These are phyloP conservation scores for Talaromyces liani DNA, from an alignment of 495 filamentous ascomycete genomes.

Conservation along the genomic window DNA sequence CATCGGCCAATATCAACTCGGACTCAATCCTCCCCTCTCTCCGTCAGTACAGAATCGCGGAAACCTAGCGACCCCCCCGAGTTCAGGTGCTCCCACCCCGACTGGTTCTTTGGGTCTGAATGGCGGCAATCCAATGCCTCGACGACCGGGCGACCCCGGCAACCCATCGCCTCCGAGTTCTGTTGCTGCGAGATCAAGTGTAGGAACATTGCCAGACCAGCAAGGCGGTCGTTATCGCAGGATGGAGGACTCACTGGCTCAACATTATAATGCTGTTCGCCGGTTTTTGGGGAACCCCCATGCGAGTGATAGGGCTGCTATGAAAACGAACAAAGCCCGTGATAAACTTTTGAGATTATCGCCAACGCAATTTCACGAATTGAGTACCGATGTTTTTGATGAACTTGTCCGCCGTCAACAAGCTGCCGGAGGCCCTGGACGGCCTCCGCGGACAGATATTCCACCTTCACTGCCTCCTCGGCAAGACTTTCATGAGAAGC, in stretches of 20 bases:
- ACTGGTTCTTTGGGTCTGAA: constrained; percentile 47
- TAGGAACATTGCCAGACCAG: constrained; percentile 57
- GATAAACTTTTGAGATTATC: constrained; percentile 90
- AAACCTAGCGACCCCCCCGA: constrained; percentile 62
- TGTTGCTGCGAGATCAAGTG: constrained; percentile 66
- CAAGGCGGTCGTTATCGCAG: constrained; percentile 49
- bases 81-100: constrained; percentile 49
- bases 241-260: constrained; percentile 61
- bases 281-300: constrained; percentile 62
- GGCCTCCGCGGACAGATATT: constrained; percentile 43
- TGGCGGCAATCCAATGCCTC: constrained; percentile 22
- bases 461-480: constrained; percentile 75
- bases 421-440: constrained; percentile 46
- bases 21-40: constrained; percentile 44
- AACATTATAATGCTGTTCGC: constrained; percentile 77
- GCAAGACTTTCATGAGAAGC: constrained; percentile 86
- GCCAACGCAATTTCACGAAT: constrained; percentile 87
- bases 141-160: constrained; percentile 39
- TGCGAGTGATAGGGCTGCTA: constrained; percentile 65
- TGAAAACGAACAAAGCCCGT: constrained; percentile 75
- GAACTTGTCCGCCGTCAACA: constrained; percentile 83
- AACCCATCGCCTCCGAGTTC: constrained; percentile 82
- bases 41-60: constrained; percentile 48
- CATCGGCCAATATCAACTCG: constrained; percentile 58
- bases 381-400: constrained; percentile 96